A percentile compares a stretch with the other conserved stretches of the same genome.
Evolutionary conservation across 2,329 filamentous ascomycete genomes (phyloP).

Genomic region (Cryphonectria nitschkei): DNA sequence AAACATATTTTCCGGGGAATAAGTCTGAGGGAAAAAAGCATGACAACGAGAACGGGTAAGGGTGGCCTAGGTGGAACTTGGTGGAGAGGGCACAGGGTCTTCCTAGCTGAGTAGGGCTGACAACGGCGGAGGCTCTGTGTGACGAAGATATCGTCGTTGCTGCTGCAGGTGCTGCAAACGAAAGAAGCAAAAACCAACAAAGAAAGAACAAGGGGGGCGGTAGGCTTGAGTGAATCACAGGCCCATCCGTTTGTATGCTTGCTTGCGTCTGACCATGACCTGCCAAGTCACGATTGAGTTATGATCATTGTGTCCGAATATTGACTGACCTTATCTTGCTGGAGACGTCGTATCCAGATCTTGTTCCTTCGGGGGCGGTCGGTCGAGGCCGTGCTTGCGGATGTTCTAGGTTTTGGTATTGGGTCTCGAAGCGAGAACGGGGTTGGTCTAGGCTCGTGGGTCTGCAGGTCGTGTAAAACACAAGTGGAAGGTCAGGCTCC

Average conservation of each 20-base stretch:
- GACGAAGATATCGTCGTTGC: not conserved
- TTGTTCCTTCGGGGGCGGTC: not conserved
- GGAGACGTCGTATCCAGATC: conserved; percentile 10
- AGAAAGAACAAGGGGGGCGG: not conserved
- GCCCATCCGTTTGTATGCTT: not conserved
- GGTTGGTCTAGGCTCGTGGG: not conserved
- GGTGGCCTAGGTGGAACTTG: not conserved
- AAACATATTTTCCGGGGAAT: not conserved
- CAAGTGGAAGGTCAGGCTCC: conserved; percentile 2
- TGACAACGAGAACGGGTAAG: not conserved
- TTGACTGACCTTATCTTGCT: conserved; percentile 10
- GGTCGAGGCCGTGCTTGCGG: not conserved
- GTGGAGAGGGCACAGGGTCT: not conserved
- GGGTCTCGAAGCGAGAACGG: not conserved
- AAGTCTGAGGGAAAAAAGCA: not conserved
- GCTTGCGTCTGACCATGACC: conserved; percentile 4
- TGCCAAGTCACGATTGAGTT: conserved; percentile 1
- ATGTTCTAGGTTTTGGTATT: not conserved
- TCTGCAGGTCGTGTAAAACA: not conserved
- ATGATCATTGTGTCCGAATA: not conserved
- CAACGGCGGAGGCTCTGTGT: not conserved
- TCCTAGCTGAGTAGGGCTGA: not conserved
- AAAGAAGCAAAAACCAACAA: too few species aligned
- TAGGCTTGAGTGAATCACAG: not conserved
- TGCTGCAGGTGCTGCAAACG: not conserved